These are phyloP conservation scores for Sorghum bicolor DNA, from an alignment of 176 grass and related monocot species.

Conservation along the genomic window DNA sequence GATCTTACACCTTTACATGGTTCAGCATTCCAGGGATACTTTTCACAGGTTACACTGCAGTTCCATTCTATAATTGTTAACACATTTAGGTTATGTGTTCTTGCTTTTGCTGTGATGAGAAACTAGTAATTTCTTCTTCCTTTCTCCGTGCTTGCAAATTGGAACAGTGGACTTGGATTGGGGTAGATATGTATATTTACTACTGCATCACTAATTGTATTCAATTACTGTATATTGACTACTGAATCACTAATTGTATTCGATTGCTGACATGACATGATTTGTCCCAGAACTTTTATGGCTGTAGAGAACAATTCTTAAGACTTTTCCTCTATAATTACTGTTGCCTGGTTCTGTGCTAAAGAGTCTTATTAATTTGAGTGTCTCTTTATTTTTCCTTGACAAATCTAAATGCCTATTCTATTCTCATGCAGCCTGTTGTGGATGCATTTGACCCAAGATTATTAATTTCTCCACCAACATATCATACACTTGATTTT, in stretches of 20 bases:
- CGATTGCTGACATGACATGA: neutral
- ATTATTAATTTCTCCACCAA: slow-evolving; percentile 75
- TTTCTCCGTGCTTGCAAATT: neutral
- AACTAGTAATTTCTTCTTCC: neutral
- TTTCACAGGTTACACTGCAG: slow-evolving; percentile 65
- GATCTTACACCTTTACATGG: slow-evolving; percentile 90
- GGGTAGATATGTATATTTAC: neutral
- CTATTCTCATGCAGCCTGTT: slow-evolving; percentile 72
- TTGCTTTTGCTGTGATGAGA: neutral
- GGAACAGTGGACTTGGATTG: neutral
- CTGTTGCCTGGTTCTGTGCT: neutral
- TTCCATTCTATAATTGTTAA: neutral
- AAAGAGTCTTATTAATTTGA: neutral
- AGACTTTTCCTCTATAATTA: neutral
- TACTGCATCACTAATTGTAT: neutral
- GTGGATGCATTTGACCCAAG: slow-evolving; percentile 99
- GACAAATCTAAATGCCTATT: slow-evolving; percentile 1
- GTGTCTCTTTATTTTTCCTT: neutral
- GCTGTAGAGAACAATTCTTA: slow-evolving; percentile 9
- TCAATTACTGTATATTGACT: neutral
- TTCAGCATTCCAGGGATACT: slow-evolving; percentile 95
- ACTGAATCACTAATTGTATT: neutral
- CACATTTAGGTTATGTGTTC: neutral
- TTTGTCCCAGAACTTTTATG: neutral
- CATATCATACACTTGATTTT: slow-evolving; percentile 75